Conservation (phyloP, 768 basidiomycete species). For the Naganishia antarctica region DNA sequence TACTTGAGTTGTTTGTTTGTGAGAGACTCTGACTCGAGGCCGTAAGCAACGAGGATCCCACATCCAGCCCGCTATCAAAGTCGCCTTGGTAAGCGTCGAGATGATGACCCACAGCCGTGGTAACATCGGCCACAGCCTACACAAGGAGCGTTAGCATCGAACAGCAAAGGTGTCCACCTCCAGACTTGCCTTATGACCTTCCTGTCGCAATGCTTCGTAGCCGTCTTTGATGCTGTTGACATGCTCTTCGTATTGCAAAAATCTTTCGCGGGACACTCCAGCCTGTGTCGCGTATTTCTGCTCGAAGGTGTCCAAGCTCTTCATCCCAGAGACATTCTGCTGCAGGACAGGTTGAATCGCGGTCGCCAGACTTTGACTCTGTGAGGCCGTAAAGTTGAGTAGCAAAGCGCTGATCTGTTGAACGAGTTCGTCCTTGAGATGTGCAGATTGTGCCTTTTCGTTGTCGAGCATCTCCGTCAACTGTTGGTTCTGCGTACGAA, state of each 20-base stretch:
- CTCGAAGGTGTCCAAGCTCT: slow-evolving; percentile 55
- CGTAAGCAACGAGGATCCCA: not conserved
- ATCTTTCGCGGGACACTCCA: slow-evolving; percentile 27
- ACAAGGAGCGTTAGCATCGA: not conserved
- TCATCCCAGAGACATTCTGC: slow-evolving; percentile 59
- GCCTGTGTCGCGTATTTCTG: slow-evolving; percentile 40
- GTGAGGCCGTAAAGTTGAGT: slow-evolving; percentile 63
- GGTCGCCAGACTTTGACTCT: slow-evolving; percentile 63
- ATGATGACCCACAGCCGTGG: not conserved
- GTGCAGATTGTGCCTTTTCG: slow-evolving; percentile 64
- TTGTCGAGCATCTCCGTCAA: slow-evolving; percentile 61
- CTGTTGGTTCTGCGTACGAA: slow-evolving; percentile 66
- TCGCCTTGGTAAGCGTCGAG: not conserved
- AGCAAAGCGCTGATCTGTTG: slow-evolving; percentile 68
- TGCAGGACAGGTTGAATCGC: slow-evolving; percentile 57
- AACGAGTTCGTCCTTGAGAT: slow-evolving; percentile 68
- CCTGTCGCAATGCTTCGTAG: not conserved
- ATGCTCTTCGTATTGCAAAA: slow-evolving; percentile 28
- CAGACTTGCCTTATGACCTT: slow-evolving; percentile 20
- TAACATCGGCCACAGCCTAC: not conserved
- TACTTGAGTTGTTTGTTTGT: not conserved
- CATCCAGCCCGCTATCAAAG: not conserved
- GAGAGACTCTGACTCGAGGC: not conserved
- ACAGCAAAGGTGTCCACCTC: too few species aligned
- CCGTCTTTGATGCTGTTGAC: slow-evolving; percentile 25